Base-by-base conservation (phyloP, 768 basidiomycete genomes). In the Collybia sp. region DNA sequence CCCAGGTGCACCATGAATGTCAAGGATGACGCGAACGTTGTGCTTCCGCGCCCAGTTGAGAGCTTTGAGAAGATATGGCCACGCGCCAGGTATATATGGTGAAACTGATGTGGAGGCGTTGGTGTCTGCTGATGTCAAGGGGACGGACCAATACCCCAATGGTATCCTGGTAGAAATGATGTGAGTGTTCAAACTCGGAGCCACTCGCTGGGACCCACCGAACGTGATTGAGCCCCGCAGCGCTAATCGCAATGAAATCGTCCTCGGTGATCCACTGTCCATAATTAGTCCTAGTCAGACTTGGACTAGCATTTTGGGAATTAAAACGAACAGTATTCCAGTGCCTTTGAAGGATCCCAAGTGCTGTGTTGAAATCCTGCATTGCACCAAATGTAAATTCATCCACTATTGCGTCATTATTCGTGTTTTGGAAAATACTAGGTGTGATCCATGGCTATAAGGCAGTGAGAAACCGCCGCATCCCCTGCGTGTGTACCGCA, bases 91-190 rank as follows among this genome's bases (percentile, higher is more conserved):
- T 39, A 74, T 69, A 57, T 79, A 85, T 0, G 83, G 83, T 2
- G 66, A 58, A 12, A 71, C 67, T 13, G 72, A 75, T 2, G 53
- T 59, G 13, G 69, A 68, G 5, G 58, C 65, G 41, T 72, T 70
- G 5, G 80, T 82, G 50, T 79, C 74, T 12, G 72, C 61, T 30
- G 78, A 66, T 3, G 76, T 76, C 30, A 83, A 62, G 0, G 85
- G 85, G n/a, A 87, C 75, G n/a, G 83, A 83, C 85, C 85, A 88
- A 59, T 82, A 88, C 8, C 84, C 85, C 5, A 86, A 49, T 5
- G 85, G 85, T 55, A 88, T 82, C 25, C 85, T 85, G 47, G 17
- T 35, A 25, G 33, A n/a, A 17, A 15, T 34, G 30, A 33, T 11
- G 25, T 4, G 25, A 25, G n/a, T n/a, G n/a, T n/a, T 25, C 25